Evolutionary conservation across 2,329 filamentous ascomycete genomes (phyloP).

Genomic region (Talaromyces sp.): DNA sequence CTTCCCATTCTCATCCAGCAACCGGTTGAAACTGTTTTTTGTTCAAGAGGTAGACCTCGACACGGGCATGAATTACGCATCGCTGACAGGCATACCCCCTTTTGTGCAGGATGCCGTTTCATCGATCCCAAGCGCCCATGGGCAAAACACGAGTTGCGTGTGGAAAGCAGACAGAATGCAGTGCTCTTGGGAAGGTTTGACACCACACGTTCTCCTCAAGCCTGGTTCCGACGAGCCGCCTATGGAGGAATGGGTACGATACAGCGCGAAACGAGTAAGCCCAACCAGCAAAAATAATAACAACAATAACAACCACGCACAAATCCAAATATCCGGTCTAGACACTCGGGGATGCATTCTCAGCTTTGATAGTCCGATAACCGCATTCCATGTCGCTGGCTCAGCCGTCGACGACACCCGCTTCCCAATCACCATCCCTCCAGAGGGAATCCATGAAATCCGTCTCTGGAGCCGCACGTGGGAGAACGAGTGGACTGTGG

Average conservation of each 20-base stretch:
- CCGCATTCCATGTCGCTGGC: slow-evolving; percentile 58
- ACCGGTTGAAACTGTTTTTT: slow-evolving; percentile 82
- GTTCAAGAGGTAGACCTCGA: slow-evolving; percentile 75
- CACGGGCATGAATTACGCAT: slow-evolving; percentile 63
- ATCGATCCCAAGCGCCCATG: slow-evolving; percentile 65
- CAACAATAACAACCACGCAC: slow-evolving; percentile 36
- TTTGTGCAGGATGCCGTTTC: slow-evolving; percentile 64
- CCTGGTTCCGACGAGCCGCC: slow-evolving; percentile 31
- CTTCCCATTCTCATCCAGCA: slow-evolving; percentile 79
- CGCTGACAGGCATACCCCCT: slow-evolving; percentile 61
- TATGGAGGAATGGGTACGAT: slow-evolving; percentile 58
- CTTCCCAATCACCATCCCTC: slow-evolving; percentile 58
- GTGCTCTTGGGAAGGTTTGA: slow-evolving; percentile 67
- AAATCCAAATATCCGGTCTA: slow-evolving; percentile 61
- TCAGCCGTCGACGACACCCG: slow-evolving; percentile 56
- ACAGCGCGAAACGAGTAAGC: slow-evolving; percentile 50
- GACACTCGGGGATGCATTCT: slow-evolving; percentile 78
- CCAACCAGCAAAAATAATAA: slow-evolving; percentile 24
- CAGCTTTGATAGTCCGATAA: slow-evolving; percentile 63
- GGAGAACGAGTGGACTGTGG: slow-evolving; percentile 69
- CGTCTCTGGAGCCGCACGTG: slow-evolving; percentile 79
- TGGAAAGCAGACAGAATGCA: slow-evolving; percentile 41
- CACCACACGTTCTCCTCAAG: slow-evolving; percentile 56
- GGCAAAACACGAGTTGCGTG: slow-evolving; percentile 54
- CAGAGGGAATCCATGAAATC: slow-evolving; percentile 57